Percentiles rank a stretch among this genome's conserved stretches.
These are phyloP conservation scores for Coccinonectria pachysandricola DNA, from an alignment of 2,329 filamentous ascomycete species.

Conservation along the genomic window DNA sequence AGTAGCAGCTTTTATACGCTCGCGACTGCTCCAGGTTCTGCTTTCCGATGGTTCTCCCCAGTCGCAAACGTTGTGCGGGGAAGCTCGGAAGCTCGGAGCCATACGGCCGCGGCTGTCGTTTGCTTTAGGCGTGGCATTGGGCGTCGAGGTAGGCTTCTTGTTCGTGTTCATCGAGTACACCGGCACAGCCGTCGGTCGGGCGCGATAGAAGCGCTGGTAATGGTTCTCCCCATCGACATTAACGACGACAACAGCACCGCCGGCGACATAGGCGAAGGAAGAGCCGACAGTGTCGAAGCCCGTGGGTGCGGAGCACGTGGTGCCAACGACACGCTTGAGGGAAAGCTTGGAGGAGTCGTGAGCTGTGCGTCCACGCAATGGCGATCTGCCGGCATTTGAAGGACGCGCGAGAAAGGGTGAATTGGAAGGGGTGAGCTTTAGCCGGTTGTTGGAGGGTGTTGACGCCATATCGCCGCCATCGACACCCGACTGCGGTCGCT, in stretches of 20 bases:
- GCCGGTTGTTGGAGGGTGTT: conserved; percentile 46
- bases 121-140: conserved; percentile 47
- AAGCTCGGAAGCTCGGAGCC: conserved; percentile 37
- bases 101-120: conserved; percentile 52
- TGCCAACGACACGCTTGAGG: conserved; percentile 78
- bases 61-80: conserved; percentile 34
- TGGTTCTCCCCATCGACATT: conserved; percentile 59
- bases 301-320: conserved; percentile 73
- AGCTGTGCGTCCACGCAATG: conserved; percentile 37
- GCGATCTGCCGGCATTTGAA: conserved; percentile 52
- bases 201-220: conserved; percentile 82
- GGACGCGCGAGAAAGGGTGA: conserved; percentile 58
- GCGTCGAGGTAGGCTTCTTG: conserved; percentile 39
- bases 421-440: conserved; percentile 66
- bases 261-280: conserved; percentile 83
- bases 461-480: conserved; percentile 50
- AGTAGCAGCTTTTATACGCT: conserved; percentile 88
- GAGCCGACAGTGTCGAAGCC: conserved; percentile 74
- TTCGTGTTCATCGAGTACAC: conserved; percentile 45
- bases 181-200: conserved; percentile 67
- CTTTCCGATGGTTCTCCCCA: conserved; percentile 54
- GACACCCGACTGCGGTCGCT: conserved; percentile 19
- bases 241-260: conserved; percentile 85
- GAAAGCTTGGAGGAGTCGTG: conserved; percentile 54
- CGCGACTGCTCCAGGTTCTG: conserved; percentile 77